Base-by-base conservation (phyloP, 1,139 yeast species). In the Geotrichum macrosporum region DNA sequence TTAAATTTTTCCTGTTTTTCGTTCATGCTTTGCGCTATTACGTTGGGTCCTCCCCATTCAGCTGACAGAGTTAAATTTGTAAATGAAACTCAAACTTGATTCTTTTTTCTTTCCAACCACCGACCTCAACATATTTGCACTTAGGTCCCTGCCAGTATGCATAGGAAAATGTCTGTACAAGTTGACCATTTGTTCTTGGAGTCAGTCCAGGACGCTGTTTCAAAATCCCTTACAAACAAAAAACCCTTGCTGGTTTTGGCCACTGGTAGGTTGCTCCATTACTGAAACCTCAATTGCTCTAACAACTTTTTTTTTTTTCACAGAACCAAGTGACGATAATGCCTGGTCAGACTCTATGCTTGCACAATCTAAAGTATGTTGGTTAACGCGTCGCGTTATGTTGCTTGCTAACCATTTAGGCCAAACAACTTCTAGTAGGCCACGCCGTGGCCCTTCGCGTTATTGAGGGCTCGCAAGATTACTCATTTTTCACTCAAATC, bases 401-500 rank as follows among this genome's bases (percentile, higher is more conserved):
- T 29, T 8, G 12, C 6, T 8, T 26, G 15, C 45, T 27, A 38
- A 35, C 6, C 5, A 18, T 35, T 10, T 36, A 40, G 40, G 32
- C 49, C 13, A 41, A 41, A 21, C 27, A 32, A 31, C 30, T 38
- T 13, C 32, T 44, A 15, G 43, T 36, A 1, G 18, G 18, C 30
- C 37, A 26, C 9, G 70, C 70, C 31, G 70, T 80, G 2, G 68
- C 75, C 38, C 63, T 81, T 43, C 68, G 70, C 53, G 61, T 81
- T 32, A 48, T 63, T 1, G 68, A 72, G 37, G 73, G 67, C n/a
- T 65, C 79, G 0, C 58, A 59, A 1, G 81, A 81, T 51, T 78
- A 67, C 53, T 61, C 57, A 1, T 68, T 67, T 54, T 80, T 82
- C 55, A 66, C 70, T 37, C 77, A 75, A 53, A 64, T 78, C 12